Base-by-base conservation (phyloP, 148 eudicot species). In the Chenopodium formosanum region DNA sequence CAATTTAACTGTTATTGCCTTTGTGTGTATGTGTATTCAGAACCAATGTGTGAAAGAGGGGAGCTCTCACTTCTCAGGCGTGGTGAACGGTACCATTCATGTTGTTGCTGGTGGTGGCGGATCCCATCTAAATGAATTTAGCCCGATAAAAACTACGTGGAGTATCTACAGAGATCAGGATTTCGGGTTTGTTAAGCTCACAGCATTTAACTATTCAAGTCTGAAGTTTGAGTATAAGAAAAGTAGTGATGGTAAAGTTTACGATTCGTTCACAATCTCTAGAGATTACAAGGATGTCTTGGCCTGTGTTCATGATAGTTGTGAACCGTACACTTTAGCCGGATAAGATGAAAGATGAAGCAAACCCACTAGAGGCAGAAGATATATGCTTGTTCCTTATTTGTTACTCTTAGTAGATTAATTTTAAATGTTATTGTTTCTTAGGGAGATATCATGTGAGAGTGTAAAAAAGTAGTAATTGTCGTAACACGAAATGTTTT, bases 51-150 rank as follows among this genome's bases (percentile, higher is more conserved):
- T 88, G 40, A 93, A 86, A 73, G 53, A 82, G 0, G 97, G 89
- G 73, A 92, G 74, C 73, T 85, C 87, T 7, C 86, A 88, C 83
- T 95, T 89, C 86, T 89, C 90, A 1, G 95, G 97, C 9, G 85
- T 85, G 7, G 84, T 91, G 83, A 91, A 92, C 8, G 99, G 99
- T 73, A 93, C 99, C 1, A 95, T 95, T 62, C 97, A 95, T 40
- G 90, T 92, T 0, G 97, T 93, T 1, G 95, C 88, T 0, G 97
- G 97, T 2, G 97, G 97, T 46, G 97, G 88, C 9, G 99, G 99
- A 52, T 74, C 87, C 40, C 89, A 91, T 69, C 77, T 95, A 40
- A 82, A 93, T 1, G 78, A 82, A 16, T 95, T 93, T 82, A 83
- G 85, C 20, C 22, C 83, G 1, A 13, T 92, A 1, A 83, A 88